Evolutionary conservation across 1,284 basidiomycete species (phyloP), one percentile per base, ranked within the genome.

Genomic region (Neotropicomus parvogracilis): DNA sequence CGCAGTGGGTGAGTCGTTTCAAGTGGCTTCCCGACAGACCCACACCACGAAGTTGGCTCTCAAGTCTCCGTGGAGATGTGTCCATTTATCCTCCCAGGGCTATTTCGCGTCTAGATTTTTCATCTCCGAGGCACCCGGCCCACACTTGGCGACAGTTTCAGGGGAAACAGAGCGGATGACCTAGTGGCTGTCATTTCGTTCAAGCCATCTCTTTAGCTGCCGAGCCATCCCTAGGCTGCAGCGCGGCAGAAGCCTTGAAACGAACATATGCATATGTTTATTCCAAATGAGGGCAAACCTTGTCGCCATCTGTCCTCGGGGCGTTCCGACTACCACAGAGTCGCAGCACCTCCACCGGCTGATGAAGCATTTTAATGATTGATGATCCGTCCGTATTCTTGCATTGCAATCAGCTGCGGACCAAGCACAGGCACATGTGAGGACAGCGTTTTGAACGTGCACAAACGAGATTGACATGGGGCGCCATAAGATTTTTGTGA

Each of bases 101-200:
- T 24, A 24, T 24, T 24, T 24, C 24, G 24, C 24, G 8, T 24
- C 4, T 8, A 8, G 24, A 4, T 24, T 24, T 24, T 24, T 24
- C 40, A 44, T 26, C 37, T 38, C 27, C 27, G 40, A 41, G 20
- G 29, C 34, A 31, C 21, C 17, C 17, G 24, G 24, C 11, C 29
- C 24, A 49, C 8, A 14, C 27, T 27, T 51, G 12, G 50, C 46
- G 36, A 54, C 36, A 13, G 37, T 13, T 33, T 41, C 43, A 27
- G 16, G 16, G n/a, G 26, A 19, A 19, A 46, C n/a, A 21, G 31
- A 13, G 13, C 24, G 28, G 35, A n/a, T n/a, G n/a, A n/a, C n/a
- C n/a, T n/a, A n/a, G n/a, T n/a, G n/a, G n/a, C 19, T 20, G 17
- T 49, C 10, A 7, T 28, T 20, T 24, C 24, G 24, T 24, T 24